These are phyloP conservation scores for Choanephora cucurbitarum DNA, from an alignment of 371 early-diverging fungal species.

Conservation along the genomic window DNA sequence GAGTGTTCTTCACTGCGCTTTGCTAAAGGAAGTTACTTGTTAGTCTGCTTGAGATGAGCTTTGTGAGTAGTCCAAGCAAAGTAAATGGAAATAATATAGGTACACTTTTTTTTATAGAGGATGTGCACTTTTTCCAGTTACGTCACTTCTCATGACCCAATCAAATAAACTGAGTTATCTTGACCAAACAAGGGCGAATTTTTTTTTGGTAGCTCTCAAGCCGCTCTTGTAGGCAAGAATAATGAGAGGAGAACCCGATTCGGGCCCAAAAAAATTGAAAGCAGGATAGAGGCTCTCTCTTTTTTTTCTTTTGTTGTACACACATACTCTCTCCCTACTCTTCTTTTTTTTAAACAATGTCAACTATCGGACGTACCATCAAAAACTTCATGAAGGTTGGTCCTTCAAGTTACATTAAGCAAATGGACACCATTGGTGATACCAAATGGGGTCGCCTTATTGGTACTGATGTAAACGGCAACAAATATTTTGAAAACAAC, in stretches of 20 bases:
- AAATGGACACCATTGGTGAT: conserved; percentile 76
- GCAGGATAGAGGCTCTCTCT: background rate
- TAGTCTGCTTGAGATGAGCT: too few species aligned
- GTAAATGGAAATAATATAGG: too few species aligned
- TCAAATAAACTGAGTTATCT: too few species aligned
- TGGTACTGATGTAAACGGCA: conserved; percentile 86
- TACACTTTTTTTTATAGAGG: too few species aligned
- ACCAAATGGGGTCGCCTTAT: conserved; percentile 84
- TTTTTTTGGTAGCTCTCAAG: background rate
- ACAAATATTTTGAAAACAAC: conserved; percentile 90
- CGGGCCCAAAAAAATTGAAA: too few species aligned
- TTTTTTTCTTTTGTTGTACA: conserved; percentile 10
- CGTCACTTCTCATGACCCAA: too few species aligned
- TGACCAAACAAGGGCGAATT: background rate
- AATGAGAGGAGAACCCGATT: background rate
- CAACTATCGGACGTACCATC: conserved; percentile 61
- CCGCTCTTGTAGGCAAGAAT: too few species aligned
- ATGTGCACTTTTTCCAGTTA: too few species aligned
- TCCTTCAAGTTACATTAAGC: conserved; percentile 62
- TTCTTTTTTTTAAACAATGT: conserved; percentile 47
- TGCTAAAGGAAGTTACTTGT: too few species aligned
- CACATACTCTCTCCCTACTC: conserved; percentile 8
- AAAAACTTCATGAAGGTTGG: conserved; percentile 63
- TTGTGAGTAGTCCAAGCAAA: too few species aligned
- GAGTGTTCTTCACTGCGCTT: too few species aligned